These are phyloP conservation scores for Paramarasmius palmivorus DNA, from an alignment of 1,284 basidiomycete genomes.

Conservation along the genomic window DNA sequence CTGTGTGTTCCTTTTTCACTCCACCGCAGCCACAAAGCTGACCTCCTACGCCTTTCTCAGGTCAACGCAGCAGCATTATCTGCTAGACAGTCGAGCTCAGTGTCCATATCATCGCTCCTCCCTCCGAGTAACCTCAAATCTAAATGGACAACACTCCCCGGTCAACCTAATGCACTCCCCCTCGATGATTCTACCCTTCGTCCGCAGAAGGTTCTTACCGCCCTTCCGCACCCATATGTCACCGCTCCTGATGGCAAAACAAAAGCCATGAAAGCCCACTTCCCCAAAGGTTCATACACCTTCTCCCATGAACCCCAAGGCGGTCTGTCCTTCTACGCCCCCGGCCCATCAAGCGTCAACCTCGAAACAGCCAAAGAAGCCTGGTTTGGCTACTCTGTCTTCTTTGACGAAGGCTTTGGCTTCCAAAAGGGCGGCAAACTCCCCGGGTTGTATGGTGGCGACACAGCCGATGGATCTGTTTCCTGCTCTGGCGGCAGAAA, in stretches of 20 bases:
- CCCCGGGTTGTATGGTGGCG: constrained; percentile 38
- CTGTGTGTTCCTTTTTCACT: no score
- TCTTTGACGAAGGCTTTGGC: constrained; percentile 40
- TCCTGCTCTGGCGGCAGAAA: constrained; percentile 39
- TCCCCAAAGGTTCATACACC: constrained; percentile 40
- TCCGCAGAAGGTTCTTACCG: neutral
- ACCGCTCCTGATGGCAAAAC: neutral
- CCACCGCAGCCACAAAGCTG: no score
- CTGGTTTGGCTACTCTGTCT: constrained; percentile 41
- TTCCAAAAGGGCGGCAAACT: constrained; percentile 33
- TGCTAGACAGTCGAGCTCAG: no score
- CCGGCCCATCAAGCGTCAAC: constrained; percentile 26
- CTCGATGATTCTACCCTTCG: neutral
- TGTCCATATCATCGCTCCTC: no score
- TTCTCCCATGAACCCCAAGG: constrained; percentile 38
- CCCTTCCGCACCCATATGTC: neutral
- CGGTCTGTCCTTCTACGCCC: constrained; percentile 45
- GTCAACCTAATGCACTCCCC: neutral
- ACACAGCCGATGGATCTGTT: constrained; percentile 25
- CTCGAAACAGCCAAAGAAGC: constrained; percentile 33
- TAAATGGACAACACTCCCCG: neutral
- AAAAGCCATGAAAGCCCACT: neutral
- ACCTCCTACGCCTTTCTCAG: no score
- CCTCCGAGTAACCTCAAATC: no score
- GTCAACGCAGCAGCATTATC: no score